Base-by-base conservation (phyloP, 2,329 filamentous ascomycete species). In the Epichloe coenophiala region DNA sequence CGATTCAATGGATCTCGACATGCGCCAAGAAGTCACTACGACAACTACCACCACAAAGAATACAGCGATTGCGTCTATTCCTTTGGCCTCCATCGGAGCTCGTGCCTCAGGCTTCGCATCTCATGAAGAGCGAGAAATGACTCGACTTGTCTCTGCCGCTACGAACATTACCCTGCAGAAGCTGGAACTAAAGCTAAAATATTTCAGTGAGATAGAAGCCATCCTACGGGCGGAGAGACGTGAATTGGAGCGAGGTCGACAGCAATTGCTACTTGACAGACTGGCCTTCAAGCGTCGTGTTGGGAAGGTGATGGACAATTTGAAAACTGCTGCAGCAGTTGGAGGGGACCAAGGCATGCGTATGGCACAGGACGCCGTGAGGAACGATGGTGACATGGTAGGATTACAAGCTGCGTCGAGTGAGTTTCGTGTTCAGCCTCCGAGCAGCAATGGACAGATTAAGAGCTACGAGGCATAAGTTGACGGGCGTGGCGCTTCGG, bases 51-150 rank as follows among this genome's bases (percentile, higher is more conserved):
- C 68, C 41, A 74, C 65, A 36, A 73, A 65, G 54, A 72, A 66
- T 23, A 67, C 67, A 3, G 70, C 74, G 4, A 66, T 88, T 47
- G 81, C 88, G 6, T 90, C 83, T 33, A 83, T 95, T 51, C 88
- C 90, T 2, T 77, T 98, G 47, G 89, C 88, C 17, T 80, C 90
- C 8, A 85, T 91, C 55, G 90, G 90, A 12, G 89, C 88, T 2
- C 86, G 93, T 54, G 81, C 90, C 2, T 85, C 86, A 7, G 93
- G 85, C 3, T 81, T 98, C 36, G 90, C 91, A 31, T 96, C 91
- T 3, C 89, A 97, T 59, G 91, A 97, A 67, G 93, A 98, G 68
- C 86, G 94, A 52, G 89, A 96, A 68, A 93, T 97, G 80, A 95
- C 90, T 19, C 86, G 89, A 15, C 80, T 97, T 45, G 88, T 98